Evolutionary conservation across 2,329 filamentous ascomycete species (phyloP), one percentile per base, ranked within the genome.

Genomic region (Neofusicoccum laricinum): DNA sequence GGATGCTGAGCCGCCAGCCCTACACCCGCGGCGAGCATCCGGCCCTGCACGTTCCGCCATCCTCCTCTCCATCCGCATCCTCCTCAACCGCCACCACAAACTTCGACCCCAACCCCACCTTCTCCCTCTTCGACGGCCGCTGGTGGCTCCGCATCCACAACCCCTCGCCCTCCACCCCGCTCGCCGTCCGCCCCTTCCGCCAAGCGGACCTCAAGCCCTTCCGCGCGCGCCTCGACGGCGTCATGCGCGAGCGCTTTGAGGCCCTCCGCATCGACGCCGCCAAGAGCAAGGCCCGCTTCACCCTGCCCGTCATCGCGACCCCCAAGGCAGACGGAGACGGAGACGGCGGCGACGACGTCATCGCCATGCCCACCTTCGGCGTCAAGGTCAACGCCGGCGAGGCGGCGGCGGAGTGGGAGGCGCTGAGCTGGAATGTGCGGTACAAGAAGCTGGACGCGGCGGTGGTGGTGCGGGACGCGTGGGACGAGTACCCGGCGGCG

Each of bases 141-240:
- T 86, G 78, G 71, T 88, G 85, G 85, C 76, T 87, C 55, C 78
- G 77, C 2, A 63, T 86, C 11, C 69, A 72, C 32, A 76, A 81
- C 17, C 63, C 68, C 4, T 70, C 70, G 1, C 53, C 66, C 1
- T 14, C 41, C 3, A 66, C 69, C 25, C 65, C 67, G 1, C 64
- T 84, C 4, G 66, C 74, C 1, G 67, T 85, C 19, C 80, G 82
- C 12, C 58, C 66, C 15, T 68, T 77, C 32, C 50, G 65, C 40
- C 63, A 3, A 63, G 66, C 17, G 45, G 65, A 15, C 71, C 75
- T 65, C 32, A 68, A 51, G 7, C 36, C 46, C 5, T 55, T 45
- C 49, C 49, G 51, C 53, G 36, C 21, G 15, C 12, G 32, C 34
- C 50, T 67, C 40, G 19, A 48, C 15, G 61, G 61, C 3, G 15